These are phyloP conservation scores for Plantago lanceolata DNA, from an alignment of 305 asterid genomes.

Conservation along the genomic window DNA sequence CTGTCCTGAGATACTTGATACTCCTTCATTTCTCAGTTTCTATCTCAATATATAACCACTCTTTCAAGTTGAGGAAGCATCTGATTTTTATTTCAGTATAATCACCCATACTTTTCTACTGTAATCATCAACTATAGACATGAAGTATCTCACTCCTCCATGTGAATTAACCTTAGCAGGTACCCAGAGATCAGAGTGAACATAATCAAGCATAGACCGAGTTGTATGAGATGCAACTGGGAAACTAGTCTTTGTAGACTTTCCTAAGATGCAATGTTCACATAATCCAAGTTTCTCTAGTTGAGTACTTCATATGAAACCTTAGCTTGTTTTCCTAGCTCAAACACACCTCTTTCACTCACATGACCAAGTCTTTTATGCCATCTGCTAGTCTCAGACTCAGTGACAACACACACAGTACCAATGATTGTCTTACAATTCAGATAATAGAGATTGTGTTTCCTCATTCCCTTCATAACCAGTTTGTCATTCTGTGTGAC, in stretches of 20 bases:
- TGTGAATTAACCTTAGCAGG: not conserved
- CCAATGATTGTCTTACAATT: not conserved
- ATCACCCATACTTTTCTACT: not conserved
- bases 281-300: not conserved
- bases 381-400: not conserved
- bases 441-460: not conserved
- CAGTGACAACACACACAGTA: not conserved
- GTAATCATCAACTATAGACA: not conserved
- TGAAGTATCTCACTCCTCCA: not conserved
- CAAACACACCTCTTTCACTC: too few species aligned
- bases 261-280: not conserved
- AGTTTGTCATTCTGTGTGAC: not conserved
- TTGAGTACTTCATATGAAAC: not conserved
- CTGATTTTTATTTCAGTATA: not conserved
- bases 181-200: not conserved
- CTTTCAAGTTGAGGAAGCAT: not conserved
- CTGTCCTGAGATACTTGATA: not conserved
- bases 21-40: not conserved
- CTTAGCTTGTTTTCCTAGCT: too few species aligned
- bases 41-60: not conserved
- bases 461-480: not conserved
- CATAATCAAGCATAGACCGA: not conserved
- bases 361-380: not conserved
- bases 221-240: not conserved
- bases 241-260: not conserved